Base-by-base conservation (phyloP, 2,329 filamentous ascomycete species). In the Cladophialophora carrionii region DNA sequence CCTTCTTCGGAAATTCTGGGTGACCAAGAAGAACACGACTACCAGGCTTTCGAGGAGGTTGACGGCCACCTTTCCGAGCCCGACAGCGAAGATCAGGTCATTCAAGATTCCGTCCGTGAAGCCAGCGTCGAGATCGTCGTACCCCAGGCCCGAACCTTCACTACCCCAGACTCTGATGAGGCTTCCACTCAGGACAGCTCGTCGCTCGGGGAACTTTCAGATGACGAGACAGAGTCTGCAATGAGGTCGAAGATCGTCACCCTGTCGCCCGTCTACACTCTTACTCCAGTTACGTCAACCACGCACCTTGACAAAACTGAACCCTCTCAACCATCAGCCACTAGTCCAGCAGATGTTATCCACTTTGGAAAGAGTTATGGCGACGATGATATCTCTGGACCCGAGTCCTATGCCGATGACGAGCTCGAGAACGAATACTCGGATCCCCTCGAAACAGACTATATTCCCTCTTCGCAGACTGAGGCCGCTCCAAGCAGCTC, bases 131-230 rank as follows among this genome's bases (percentile, higher is more conserved):
- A 70, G 54, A 56, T 70, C 20, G 48, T 61, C 41, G 52, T 66
- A 22, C 60, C 54, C 17, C 65, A 57, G 43, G 53, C 68, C 41
- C 61, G 61, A 24, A 64, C 59, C 62, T 69, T 71, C 52, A 60
- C 63, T 43, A 65, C 68, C 41, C 67, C 67, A 9, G 65, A 68
- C 10, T 66, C 67, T 20, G 69, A 71, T 51, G 67, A 69, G 43
- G 24, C 34, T 20, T 70, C 68, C 17, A 56, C 60, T 31, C 49
- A 26, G 48, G 63, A 63, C 53, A 63, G 57, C 37, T 29, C 51
- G 24, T 68, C 68, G 3, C 64, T 56, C 20, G 61, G 24, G n/a
- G 58, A 64, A 14, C 24, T 52, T 22, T 62, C 48, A 22, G 57
- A 51, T 2, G 41, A 32, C 24, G 69, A 59, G 54, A 57, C 22